Evolutionary conservation across 805 yeast genomes (phyloP), one percentile per base, ranked within the genome.

Genomic region (Wickerhamomyces xylosicus): DNA sequence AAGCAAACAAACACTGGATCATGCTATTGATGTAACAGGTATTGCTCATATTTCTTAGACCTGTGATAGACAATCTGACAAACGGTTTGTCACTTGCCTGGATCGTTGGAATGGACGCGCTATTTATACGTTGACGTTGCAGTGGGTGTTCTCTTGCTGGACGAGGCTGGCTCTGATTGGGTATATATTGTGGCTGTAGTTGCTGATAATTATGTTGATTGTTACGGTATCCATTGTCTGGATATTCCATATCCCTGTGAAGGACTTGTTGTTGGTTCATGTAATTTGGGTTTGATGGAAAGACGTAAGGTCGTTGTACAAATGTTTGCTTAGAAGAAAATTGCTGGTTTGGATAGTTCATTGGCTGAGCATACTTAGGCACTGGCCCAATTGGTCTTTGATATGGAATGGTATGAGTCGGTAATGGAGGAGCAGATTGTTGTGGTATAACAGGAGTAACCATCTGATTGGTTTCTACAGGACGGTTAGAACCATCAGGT

Each of bases 1-100:
- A 55, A 3, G 77, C 81, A 56, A 79, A 79, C 6, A 83, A 53
- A 44, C 85, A 71, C 54, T 83, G 94, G 11, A 83, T 53, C 64
- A 83, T 77, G 52, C 82, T 73, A 51, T 83, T 83, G 41, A 83
- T 76, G 52, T 83, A 83, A 49, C 94, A 83, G 0, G 89, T 79
- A 33, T 79, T 78, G 1, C 87, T 86, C 58, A 72, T 63, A 51
- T 83, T 83, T 43, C 72, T 62, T 37, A 83, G 56, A 1, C 89
- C 85, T 39, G 83, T 77, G 14, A 77, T 64, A 2, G 73, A 63
- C 37, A 66, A 54, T 9, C 71, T 59, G 14, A 67, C 68, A 47
- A 60, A 66, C 45, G 57, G 52, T 34, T 63, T 53, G 1, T 56
- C 40, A 43, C 60, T 63, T 29, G 57, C 50, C 40, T 64, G 66